Percentiles rank a stretch among this genome's conserved stretches.
Evolutionary conservation across 1,284 basidiomycete species (phyloP).

Genomic region (Irpex sp.): DNA sequence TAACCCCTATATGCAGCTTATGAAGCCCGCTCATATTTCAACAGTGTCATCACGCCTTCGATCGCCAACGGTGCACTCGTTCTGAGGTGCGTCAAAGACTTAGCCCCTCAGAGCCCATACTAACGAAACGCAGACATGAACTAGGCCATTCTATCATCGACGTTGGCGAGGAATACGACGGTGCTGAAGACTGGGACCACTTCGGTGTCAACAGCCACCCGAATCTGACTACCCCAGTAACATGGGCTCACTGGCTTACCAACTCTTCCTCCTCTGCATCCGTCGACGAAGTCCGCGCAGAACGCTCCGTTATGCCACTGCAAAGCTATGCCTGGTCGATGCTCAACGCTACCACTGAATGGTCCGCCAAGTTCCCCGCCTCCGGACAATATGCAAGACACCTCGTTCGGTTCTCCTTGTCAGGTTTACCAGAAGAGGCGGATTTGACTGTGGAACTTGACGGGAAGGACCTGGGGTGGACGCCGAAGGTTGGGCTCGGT

Average conservation of each 20-base stretch:
- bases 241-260: constrained; percentile 73
- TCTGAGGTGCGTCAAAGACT: constrained; percentile 40
- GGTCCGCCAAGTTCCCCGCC: constrained; percentile 57
- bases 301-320: constrained; percentile 71
- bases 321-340: constrained; percentile 74
- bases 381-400: constrained; percentile 60
- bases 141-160: constrained; percentile 78
- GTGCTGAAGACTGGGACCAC: constrained; percentile 56
- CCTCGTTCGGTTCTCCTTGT: constrained; percentile 69
- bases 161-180: constrained; percentile 86
- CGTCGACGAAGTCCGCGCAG: constrained; percentile 36
- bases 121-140: constrained; percentile 49
- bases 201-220: constrained; percentile 67
- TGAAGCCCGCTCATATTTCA: background rate
- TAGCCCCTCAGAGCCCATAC: background rate
- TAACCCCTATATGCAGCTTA: constrained; percentile 8
- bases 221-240: constrained; percentile 37
- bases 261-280: constrained; percentile 21
- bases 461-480: constrained; percentile 53
- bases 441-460: constrained; percentile 63
- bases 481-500: constrained; percentile 48
- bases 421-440: constrained; percentile 55
- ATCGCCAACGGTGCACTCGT: constrained; percentile 74
- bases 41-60: constrained; percentile 75
- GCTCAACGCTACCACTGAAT: constrained; percentile 55